Conservation (phyloP, 208 protist species). For the Trypanosoma lewisi region DNA sequence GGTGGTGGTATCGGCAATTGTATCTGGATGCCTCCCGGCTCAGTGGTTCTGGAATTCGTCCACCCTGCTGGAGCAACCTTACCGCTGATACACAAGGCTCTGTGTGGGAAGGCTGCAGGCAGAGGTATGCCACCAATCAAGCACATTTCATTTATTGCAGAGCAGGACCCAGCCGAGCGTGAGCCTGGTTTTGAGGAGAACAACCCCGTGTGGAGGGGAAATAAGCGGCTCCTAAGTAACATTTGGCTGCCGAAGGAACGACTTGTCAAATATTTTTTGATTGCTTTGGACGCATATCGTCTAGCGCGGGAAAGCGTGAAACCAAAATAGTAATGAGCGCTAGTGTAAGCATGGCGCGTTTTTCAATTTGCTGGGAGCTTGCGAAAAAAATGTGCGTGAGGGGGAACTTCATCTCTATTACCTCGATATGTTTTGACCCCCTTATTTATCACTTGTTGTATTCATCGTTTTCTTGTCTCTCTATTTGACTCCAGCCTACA, state of each 20-base stretch:
- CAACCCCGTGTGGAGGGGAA: slow-evolving; percentile 3
- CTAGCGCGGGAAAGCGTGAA: neutral
- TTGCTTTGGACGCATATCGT: slow-evolving; percentile 3
- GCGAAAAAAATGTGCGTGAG: too few relatives aligned
- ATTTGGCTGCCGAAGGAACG: slow-evolving; percentile 9
- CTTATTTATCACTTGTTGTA: too few relatives aligned
- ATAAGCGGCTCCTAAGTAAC: slow-evolving; percentile 11
- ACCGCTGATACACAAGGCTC: slow-evolving; percentile 20
- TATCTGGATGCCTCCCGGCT: slow-evolving; percentile 34
- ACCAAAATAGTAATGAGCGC: neutral
- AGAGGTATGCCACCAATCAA: neutral
- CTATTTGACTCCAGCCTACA: too few relatives aligned
- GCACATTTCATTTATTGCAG: slow-evolving; percentile 28
- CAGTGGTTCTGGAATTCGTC: slow-evolving; percentile 31
- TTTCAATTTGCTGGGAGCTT: too few relatives aligned
- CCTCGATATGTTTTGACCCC: too few relatives aligned
- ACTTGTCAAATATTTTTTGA: neutral
- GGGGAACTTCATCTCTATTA: too few relatives aligned
- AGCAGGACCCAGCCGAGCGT: slow-evolving; percentile 23
- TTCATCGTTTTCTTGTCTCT: too few relatives aligned
- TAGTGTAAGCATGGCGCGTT: too few relatives aligned
- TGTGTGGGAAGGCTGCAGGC: slow-evolving; percentile 9
- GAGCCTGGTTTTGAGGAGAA: slow-evolving; percentile 1
- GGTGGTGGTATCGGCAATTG: slow-evolving; percentile 36
- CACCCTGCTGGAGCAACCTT: slow-evolving; percentile 24